These are phyloP conservation scores for Malus domestica DNA, from an alignment of 306 rosid species.

Conservation along the genomic window DNA sequence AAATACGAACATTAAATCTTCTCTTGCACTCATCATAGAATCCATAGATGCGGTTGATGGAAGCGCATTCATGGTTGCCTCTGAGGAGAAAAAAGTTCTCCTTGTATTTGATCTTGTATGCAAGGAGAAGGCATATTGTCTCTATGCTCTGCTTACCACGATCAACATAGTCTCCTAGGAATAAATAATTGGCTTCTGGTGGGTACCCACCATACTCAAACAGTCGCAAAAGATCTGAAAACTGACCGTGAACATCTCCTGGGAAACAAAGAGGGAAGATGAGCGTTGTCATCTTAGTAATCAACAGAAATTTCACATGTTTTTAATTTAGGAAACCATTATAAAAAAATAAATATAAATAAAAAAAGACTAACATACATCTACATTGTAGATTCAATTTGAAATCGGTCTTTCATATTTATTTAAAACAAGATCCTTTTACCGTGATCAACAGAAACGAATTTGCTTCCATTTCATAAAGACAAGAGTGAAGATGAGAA, in stretches of 20 bases:
- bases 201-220: conserved; percentile 83
- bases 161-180: conserved; percentile 84
- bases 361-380: too few relatives aligned
- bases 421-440: not conserved
- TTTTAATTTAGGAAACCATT: not conserved
- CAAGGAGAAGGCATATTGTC: conserved; percentile 75
- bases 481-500: not conserved
- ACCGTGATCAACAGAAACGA: not conserved
- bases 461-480: not conserved
- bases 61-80: conserved; percentile 85
- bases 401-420: not conserved
- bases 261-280: conserved; percentile 19
- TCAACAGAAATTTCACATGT: not conserved
- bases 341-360: not conserved
- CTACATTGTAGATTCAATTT: not conserved
- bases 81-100: conserved; percentile 85
- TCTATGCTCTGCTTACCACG: conserved; percentile 85
- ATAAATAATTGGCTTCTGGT: conserved; percentile 76
- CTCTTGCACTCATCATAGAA: conserved; percentile 85
- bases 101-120: conserved; percentile 77
- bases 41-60: conserved; percentile 80
- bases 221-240: conserved; percentile 67
- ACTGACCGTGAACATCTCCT: conserved; percentile 88
- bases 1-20: conserved; percentile 70
- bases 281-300: not conserved